A percentile compares a stretch with the other conserved stretches of the same genome.
Evolutionary conservation across 352 stramenopile species (phyloP).

Genomic region (Nothophytophthora sp.): DNA sequence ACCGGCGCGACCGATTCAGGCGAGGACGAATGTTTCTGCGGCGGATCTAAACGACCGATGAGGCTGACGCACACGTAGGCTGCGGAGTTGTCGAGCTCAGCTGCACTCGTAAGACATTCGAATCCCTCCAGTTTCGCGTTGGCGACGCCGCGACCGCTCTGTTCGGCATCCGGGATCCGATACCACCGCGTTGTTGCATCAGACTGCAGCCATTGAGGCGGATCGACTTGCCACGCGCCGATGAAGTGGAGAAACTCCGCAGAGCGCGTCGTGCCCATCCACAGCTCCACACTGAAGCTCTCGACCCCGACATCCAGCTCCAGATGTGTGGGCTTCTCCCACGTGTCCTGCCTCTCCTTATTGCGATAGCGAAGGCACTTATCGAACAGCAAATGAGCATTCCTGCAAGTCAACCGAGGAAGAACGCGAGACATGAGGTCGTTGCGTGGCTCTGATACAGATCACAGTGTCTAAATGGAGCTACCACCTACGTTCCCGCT

Average conservation of each 20-base stretch:
- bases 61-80: constrained; percentile 16
- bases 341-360: neutral
- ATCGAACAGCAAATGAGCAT: constrained; percentile 11
- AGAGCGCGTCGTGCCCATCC: neutral
- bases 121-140: neutral
- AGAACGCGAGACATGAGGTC: neutral
- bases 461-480: neutral
- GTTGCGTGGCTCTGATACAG: neutral
- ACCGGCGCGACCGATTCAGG: neutral
- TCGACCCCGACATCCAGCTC: neutral
- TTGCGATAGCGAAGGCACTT: constrained; percentile 5
- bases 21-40: neutral
- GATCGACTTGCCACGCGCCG: constrained; percentile 16
- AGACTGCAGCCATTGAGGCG: constrained; percentile 17
- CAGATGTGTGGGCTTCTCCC: constrained; percentile 5
- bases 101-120: constrained; percentile 2
- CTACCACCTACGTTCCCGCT: constrained; percentile 4
- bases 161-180: constrained; percentile 1
- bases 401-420: neutral
- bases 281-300: constrained; percentile 16
- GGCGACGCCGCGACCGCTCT: neutral
- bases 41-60: neutral
- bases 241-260: constrained; percentile 34
- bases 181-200: constrained; percentile 16
- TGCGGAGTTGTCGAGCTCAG: constrained; percentile 4